Evolutionary conservation across 805 yeast species (phyloP).

Genomic region (Nakazawaea wickerhamii): DNA sequence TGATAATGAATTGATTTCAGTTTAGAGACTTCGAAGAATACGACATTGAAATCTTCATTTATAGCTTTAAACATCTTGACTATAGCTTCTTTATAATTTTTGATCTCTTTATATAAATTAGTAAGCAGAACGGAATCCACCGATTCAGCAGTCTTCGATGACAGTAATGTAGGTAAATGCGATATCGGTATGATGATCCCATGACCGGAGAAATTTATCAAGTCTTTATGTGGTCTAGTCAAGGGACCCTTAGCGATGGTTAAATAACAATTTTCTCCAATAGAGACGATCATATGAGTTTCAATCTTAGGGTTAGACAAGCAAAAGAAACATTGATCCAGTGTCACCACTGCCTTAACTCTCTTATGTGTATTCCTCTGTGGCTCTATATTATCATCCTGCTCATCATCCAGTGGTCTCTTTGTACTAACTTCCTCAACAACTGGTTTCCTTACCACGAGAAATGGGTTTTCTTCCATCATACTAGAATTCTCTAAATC

Average conservation of each 20-base stretch:
- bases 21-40: constrained; percentile 68
- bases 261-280: constrained; percentile 60
- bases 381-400: constrained; percentile 3
- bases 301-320: constrained; percentile 73
- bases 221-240: constrained; percentile 40
- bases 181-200: constrained; percentile 74
- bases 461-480: constrained; percentile 28
- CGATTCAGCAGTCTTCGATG: constrained; percentile 22
- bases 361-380: constrained; percentile 17
- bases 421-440: constrained; percentile 12
- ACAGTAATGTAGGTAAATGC: constrained; percentile 46
- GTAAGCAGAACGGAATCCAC: constrained; percentile 24
- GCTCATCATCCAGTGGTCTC: constrained; percentile 13
- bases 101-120: constrained; percentile 38
- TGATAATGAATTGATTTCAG: constrained; percentile 67
- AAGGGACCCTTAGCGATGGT: constrained; percentile 87
- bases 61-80: constrained; percentile 38
- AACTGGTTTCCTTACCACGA: constrained; percentile 1
- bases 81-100: constrained; percentile 41
- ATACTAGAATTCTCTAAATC: constrained; percentile 19
- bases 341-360: constrained; percentile 38
- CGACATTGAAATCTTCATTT: constrained; percentile 40
- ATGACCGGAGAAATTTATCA: constrained; percentile 68
- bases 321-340: constrained; percentile 75
- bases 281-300: constrained; percentile 73